These are phyloP conservation scores for Corinectria fuckeliana DNA, from an alignment of 2,329 filamentous ascomycete genomes.

Conservation along the genomic window DNA sequence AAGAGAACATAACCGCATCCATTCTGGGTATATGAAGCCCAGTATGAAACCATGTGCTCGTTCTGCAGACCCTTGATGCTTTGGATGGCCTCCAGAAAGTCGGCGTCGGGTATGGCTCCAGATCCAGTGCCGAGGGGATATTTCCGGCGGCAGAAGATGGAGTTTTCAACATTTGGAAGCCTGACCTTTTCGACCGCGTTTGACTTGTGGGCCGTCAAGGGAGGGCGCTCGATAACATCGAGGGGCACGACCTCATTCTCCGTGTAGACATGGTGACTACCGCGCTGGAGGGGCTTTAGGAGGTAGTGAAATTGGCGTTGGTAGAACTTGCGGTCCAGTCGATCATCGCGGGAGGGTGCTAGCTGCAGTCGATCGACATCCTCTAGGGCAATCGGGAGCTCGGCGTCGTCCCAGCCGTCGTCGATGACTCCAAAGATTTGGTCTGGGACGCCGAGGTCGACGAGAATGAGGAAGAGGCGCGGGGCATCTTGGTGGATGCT, in stretches of 20 bases:
- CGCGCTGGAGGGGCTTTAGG: conserved; percentile 66
- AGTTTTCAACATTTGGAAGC: conserved; percentile 66
- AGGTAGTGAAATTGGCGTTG: conserved; percentile 74
- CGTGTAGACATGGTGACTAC: conserved; percentile 67
- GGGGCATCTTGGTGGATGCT: conserved; percentile 76
- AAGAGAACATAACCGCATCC: conserved; percentile 70
- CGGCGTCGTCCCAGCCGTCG: conserved; percentile 78
- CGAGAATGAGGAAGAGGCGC: conserved; percentile 73
- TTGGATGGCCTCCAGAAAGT: conserved; percentile 68
- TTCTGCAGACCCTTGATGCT: conserved; percentile 66
- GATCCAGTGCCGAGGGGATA: conserved; percentile 56
- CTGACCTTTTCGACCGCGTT: conserved; percentile 63
- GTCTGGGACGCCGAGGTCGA: conserved; percentile 72
- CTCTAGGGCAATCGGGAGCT: conserved; percentile 72
- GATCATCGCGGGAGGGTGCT: conserved; percentile 64
- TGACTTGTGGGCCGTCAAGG: conserved; percentile 45
- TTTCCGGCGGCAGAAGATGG: conserved; percentile 63
- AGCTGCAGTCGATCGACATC: conserved; percentile 69
- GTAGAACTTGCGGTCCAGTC: conserved; percentile 72
- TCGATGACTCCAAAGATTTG: conserved; percentile 79
- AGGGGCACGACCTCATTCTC: conserved; percentile 74
- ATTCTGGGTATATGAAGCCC: conserved; percentile 72
- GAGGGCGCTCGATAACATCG: conserved; percentile 67
- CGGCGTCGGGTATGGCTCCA: conserved; percentile 55
- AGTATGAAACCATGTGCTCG: conserved; percentile 73